Evolutionary conservation across 345 rosid genomes (phyloP), one percentile per base, ranked within the genome.

Genomic region (Populus nigra): DNA sequence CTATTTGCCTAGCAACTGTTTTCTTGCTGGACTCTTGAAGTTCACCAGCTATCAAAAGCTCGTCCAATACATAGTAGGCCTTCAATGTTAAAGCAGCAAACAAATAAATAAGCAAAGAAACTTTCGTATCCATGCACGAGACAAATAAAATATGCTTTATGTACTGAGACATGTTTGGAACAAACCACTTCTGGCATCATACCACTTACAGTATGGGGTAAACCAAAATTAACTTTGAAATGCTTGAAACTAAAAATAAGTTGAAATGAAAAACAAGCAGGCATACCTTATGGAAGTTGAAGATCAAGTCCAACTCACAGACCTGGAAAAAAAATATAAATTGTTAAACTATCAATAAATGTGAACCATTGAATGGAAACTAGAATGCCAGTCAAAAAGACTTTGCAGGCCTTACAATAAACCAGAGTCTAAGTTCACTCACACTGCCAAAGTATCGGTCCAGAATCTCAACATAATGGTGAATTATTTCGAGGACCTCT

Each of bases 11-110:
- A 59, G 98, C 97, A 38, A 92, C 89, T 15, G 94, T 93, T 78
- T 96, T 96, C 87, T 96, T 96, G 89, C 99, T 96, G 0, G 98
- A 78, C 84, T 93, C 99, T 83, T 96, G 99, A 77, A 96, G 97
- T 79, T 96, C 97, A 2, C 98, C 99, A 13, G 97, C 99, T 76
- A 93, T 88, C 84, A 96, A 80, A 29, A 96, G 84, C 86, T 96
- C 99, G 80, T 93, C 97, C 89, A 96, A 79, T 84, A 92, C 85
- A 78, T 96, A 92, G 80, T 93, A 93, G 65, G 98, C 99, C 99
- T 93, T 49, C 70, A 43, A 82, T 36, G 43, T 73, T 33, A 76
- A 80, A 74, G 39, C 55, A 82, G 41, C 61, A 83, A 68, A 59
- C 72, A 69, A 68, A 73, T 72, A 71, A 59, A 73, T 61, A 47